phyloP scores from a whole-genome alignment of 352 stramenopile species.

The Globisporangium solare region DNA sequence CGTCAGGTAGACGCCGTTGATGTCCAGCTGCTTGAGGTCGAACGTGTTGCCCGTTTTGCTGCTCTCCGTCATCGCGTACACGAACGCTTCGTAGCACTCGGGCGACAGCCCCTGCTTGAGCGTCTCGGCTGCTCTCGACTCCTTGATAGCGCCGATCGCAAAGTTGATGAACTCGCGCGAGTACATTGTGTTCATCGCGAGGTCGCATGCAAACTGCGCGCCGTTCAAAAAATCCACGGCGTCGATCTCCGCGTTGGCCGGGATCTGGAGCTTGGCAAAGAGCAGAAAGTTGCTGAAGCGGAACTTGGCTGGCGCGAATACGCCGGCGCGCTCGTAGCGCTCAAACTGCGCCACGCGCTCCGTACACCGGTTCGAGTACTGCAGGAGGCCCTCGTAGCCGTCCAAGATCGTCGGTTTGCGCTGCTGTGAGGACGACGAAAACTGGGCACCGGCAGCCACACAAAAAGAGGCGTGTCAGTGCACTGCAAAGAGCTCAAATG shows the following conservation, averaged over 20 bases:
- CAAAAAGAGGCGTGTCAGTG: too few relatives aligned
- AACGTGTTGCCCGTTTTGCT: constrained; percentile 43
- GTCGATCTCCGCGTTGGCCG: constrained; percentile 44
- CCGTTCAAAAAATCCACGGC: constrained; percentile 46
- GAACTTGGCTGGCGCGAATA: constrained; percentile 5
- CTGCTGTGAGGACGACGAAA: constrained; percentile 6
- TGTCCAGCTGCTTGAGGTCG: constrained; percentile 44
- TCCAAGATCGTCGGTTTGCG: constrained; percentile 12
- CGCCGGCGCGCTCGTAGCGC: constrained; percentile 5
- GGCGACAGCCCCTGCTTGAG: constrained; percentile 24
- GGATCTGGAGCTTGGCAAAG: constrained; percentile 43
- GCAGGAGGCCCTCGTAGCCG: constrained; percentile 8
- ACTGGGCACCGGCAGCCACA: constrained; percentile 3
- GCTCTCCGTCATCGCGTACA: constrained; percentile 51
- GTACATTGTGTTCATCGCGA: constrained; percentile 51
- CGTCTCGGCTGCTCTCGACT: constrained; percentile 22
- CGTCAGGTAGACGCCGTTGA: constrained; percentile 40
- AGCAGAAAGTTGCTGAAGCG: constrained; percentile 20
- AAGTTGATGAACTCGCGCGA: constrained; percentile 50
- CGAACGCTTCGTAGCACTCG: constrained; percentile 46
- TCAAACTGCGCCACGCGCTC: constrained; percentile 5
- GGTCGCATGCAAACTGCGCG: constrained; percentile 41
- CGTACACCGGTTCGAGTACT: constrained; percentile 7
- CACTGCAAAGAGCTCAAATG: too few relatives aligned
- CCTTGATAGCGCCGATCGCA: constrained; percentile 28